Base-by-base conservation (phyloP, 345 rosid species). In the Trapa bicornis region DNA sequence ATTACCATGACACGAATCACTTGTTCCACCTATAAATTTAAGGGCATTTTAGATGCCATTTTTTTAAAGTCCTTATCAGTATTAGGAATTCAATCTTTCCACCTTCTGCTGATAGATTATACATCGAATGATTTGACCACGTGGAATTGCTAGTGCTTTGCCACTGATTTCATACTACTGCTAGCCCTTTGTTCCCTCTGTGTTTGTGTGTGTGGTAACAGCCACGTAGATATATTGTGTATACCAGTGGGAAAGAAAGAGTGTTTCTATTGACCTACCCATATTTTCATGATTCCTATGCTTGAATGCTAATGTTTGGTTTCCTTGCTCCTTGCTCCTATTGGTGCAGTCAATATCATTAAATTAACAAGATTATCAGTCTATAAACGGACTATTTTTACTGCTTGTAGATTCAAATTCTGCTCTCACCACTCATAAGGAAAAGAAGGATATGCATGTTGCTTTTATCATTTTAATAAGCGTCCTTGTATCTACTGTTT, bases 401-500 rank as follows among this genome's bases (percentile, higher is more conserved):
- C 38, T 58, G 63, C 1, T 71, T 71, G 68, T 75, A 86, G 89
- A 73, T 82, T 69, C 72, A 6, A 74, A 64, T 42, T 32, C 80
- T 35, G 70, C 75, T 64, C 35, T 80, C 0, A 61, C 47, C 61
- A 6, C 68, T 16, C 80, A 65, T 64, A 54, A 50, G 17, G 72
- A 74, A 22, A 67, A 63, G 36, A 75, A 77, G 2, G 58, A 75
- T 63, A 71, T 74, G 75, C 89, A 75, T 67, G 73, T 79, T 37
- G 94, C 80, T 62, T 35, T 83, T 54, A 71, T 84, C 16, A 69
- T 84, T 70, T 67, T 82, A 50, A 83, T 91, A 47, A 58, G 75
- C 62, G 65, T 70, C 47, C 54, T 78, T 54, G 80, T 80, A 50
- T 78, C 75, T 36, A 71, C 72, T 58, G 81, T 83, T 35, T 70